Percentiles rank a stretch among this genome's conserved stretches.
Conservation (phyloP, 305 asterid genomes). For the Petunia hybrid region DNA sequence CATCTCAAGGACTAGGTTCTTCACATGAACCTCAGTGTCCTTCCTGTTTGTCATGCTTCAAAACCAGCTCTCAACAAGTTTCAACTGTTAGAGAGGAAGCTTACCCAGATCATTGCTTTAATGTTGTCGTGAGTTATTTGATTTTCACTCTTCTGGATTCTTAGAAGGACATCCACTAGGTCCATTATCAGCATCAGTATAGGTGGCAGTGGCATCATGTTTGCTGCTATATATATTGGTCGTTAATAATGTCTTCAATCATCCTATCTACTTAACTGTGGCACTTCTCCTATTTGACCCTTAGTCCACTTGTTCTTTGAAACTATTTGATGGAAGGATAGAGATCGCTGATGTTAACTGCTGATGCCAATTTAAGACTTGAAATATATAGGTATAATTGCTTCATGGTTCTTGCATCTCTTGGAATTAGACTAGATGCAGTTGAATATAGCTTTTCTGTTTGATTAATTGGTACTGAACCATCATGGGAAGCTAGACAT, state of each 20-base stretch:
- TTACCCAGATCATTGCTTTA: background rate
- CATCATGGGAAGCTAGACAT: background rate
- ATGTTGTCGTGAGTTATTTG: background rate
- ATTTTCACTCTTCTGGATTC: background rate
- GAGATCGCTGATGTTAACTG: background rate
- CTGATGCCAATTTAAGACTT: background rate
- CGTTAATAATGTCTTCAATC: background rate
- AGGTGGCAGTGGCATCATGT: background rate
- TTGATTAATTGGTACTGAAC: background rate
- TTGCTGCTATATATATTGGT: background rate
- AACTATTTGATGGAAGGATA: background rate
- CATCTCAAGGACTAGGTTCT: no score
- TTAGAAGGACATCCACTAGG: background rate
- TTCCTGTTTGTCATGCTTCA: no score
- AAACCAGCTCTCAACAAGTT: no score
- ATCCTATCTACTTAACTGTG: background rate
- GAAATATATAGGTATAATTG: background rate
- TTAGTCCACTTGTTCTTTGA: background rate
- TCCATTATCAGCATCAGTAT: background rate
- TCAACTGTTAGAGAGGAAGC: background rate
- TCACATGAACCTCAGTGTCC: no score
- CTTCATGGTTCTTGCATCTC: background rate
- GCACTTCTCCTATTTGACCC: background rate
- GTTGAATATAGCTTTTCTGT: slow-evolving; percentile 25
- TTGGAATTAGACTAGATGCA: background rate